Conservation (phyloP, 805 yeast species). For the Metschnikowia lochheadii region DNA sequence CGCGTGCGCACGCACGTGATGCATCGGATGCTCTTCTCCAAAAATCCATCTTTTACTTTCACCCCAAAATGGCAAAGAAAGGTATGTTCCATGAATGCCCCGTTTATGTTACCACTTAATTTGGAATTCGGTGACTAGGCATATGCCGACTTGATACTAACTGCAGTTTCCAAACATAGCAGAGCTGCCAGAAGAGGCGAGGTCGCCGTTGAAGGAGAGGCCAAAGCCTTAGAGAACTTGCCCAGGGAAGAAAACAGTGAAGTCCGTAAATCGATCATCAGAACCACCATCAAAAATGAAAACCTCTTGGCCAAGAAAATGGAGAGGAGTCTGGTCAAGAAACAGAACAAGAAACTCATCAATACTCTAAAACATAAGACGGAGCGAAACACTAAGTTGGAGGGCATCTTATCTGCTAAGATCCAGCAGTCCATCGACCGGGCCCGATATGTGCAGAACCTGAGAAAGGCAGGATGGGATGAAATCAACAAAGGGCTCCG, state of each 20-base stretch:
- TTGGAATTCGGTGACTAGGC: no score
- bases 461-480: constrained; percentile 74
- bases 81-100: constrained; percentile 22
- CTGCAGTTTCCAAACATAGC: constrained; percentile 58
- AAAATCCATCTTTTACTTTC: constrained; percentile 4
- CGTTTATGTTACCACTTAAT: neutral
- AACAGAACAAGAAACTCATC: constrained; percentile 31
- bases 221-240: constrained; percentile 45
- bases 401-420: constrained; percentile 56
- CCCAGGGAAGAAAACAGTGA: constrained; percentile 62
- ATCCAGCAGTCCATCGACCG: constrained; percentile 62
- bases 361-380: constrained; percentile 32
- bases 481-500: constrained; percentile 51
- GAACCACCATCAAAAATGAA: constrained; percentile 65
- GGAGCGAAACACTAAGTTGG: constrained; percentile 48
- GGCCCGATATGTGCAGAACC: constrained; percentile 55
- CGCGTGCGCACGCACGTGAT: neutral
- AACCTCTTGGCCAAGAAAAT: constrained; percentile 54
- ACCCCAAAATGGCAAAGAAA: constrained; percentile 34
- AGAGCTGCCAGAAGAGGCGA: constrained; percentile 76
- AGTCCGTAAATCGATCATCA: constrained; percentile 57
- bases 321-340: constrained; percentile 35
- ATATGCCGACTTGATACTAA: constrained; percentile 13
- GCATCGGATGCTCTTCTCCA: constrained; percentile 1
- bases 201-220: constrained; percentile 40